Evolutionary conservation across 345 rosid genomes (phyloP), one percentile per base, ranked within the genome.

Genomic region (Populus davidiana): DNA sequence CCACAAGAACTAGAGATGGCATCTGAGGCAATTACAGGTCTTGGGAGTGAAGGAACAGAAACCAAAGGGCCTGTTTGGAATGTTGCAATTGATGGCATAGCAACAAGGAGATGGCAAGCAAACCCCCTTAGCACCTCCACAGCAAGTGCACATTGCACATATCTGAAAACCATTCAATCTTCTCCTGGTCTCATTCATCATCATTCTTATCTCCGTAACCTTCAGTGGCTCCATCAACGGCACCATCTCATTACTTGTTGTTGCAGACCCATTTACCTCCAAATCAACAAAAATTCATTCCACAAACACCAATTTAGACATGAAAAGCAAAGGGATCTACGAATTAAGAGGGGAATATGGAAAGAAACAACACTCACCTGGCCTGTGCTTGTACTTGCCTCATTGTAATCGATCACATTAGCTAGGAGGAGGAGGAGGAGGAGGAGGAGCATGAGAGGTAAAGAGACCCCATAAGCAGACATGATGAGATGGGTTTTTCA

Each of bases 41-140:
- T 89, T 93, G 84, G 99, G 98, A 75, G 99, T 93, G 87, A 95
- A 95, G 29, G 99, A 91, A 78, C 98, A 95, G 86, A 89, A 95
- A 65, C 99, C 99, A 78, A 91, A 95, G 64, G 99, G 99, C 81
- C 93, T 87, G 77, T 95, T 93, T 20, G 99, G 99, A 50, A 95
- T 95, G 86, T 93, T 95, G 94, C 99, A 95, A 71, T 92, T 93
- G 88, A 95, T 93, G 29, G 98, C 98, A 83, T 84, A 95, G 86
- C 99, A 95, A 83, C 99, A 95, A 44, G 99, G 98, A 23, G 97
- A 90, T 21, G 94, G 91, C 82, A 95, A 80, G 76, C 99, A 95
- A 71, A 89, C 67, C 11, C 98, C 91, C 79, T 82, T 90, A 64
- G 95, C 83, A 76, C 97, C 98, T 38, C 97, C 98, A 77, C 99